Base-by-base conservation (phyloP, 208 protist genomes). In the Trypanosoma lewisi region DNA sequence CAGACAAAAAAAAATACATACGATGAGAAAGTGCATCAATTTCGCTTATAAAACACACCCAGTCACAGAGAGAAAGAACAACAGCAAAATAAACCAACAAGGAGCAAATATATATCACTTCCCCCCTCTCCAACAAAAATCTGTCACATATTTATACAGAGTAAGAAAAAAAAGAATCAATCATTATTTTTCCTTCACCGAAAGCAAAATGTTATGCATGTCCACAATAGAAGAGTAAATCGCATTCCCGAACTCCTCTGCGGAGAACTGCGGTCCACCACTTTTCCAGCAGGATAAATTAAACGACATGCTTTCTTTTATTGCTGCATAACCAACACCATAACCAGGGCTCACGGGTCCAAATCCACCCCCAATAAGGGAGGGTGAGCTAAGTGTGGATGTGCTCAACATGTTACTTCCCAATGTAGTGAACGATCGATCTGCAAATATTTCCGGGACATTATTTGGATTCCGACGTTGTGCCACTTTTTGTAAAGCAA, bases 401-500 rank as follows among this genome's bases (percentile, higher is more conserved):
- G 71, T 78, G 39, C 67, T 71, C 37, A 87, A 49, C 17, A 76
- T 75, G 44, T 80, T 69, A 41, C 56, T 65, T 3, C 36, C 33
- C 27, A 87, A 60, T 16, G 68, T 70, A 21, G 17, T 37, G 58
- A 77, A 86, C 11, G 70, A 66, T 9, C 58, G 50, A 58, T 81
- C 59, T 5, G 7, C 30, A 63, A 91, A 87, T 4, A 91, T 23
- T 33, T 50, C 67, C 6, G 84, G 79, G 14, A 70, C 11, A 36
- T 21, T 30, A 28, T 73, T 56, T 60, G 72, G 52, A 53, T 78
- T 50, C 66, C 56, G 58, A 21, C 78, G 78, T 42, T 80, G 47
- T 12, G 69, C 70, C 23, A 80, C 67, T 27, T 71, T 86, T 21
- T 36, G 31, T 17, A 91, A 57, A 9, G 75, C 79, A 61, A 88